Base-by-base conservation (phyloP, 345 rosid species). In the Aquilaria sinensis region DNA sequence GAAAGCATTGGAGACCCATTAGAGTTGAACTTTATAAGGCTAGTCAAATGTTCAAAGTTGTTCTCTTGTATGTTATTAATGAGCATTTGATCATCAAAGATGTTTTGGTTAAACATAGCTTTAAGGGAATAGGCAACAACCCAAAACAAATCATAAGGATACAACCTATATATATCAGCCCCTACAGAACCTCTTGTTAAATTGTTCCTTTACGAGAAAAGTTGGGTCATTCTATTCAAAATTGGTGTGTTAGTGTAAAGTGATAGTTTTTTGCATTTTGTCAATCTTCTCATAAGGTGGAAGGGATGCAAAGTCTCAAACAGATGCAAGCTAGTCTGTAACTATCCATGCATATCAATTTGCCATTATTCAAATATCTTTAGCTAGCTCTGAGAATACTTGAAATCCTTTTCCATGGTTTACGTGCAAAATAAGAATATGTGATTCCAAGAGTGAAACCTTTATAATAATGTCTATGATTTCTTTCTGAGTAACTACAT, bases 91-190 rank as follows among this genome's bases (percentile, higher is more conserved):
- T 79, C 83, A 62, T 74, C 70, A 54, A 93, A 93, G 68, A 81
- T 68, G 61, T 77, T 87, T 60, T 74, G 81, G 41, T 80, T 75
- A 41, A 87, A 61, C 60, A 82, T 74, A 64, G 70, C 74, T 70
- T 86, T 81, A 2, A 90, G 64, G 1, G 94, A 77, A 23, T 15
- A 60, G 29, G 98, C 98, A 61, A 86, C 79, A 58, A 69, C 59
- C 98, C 98, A 90, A 61, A 93, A 83, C 2, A 93, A 82, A 77
- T 93, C 98, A 73, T 89, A 93, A 52, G 98, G 96, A 69, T 72
- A 83, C 32, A 84, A 73, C 9, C 83, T 92, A 59, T 84, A 93
- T 23, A 82, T 62, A 64, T 86, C 87, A 73, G 85, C 53, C 50
- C 52, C 83, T 62, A 67, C 69, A 10, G 83, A 82, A 4, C 74